phyloP scores from a whole-genome alignment of 768 basidiomycete genomes.

The Suillus spraguei region DNA sequence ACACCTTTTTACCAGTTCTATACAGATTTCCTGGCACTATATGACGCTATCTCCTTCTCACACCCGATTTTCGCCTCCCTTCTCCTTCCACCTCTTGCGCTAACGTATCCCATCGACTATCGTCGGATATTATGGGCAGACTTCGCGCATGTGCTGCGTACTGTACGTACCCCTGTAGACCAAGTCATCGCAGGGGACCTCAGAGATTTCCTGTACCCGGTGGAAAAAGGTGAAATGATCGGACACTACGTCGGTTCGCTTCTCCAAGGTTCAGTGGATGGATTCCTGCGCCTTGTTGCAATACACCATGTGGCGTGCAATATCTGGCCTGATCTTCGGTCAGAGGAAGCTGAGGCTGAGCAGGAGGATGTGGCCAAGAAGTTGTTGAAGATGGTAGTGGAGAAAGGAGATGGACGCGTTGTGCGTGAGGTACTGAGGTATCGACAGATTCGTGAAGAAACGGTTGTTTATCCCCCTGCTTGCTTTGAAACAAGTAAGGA shows the following conservation, averaged over 20 bases:
- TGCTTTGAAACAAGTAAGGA: conserved; percentile 46
- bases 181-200: conserved; percentile 56
- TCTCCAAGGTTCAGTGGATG: conserved; percentile 42
- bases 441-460: conserved; percentile 44
- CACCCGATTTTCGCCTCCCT: conserved; percentile 75
- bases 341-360: conserved; percentile 18
- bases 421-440: conserved; percentile 62
- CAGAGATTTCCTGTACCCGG: conserved; percentile 69
- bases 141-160: conserved; percentile 62
- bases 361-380: conserved; percentile 32
- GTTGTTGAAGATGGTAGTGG: conserved; percentile 53
- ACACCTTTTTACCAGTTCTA: conserved; percentile 95
- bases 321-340: conserved; percentile 68
- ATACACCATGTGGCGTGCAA: conserved; percentile 78
- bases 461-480: conserved; percentile 45
- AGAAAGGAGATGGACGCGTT: conserved; percentile 47
- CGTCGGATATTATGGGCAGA: conserved; percentile 85
- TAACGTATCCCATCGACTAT: conserved; percentile 81
- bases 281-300: conserved; percentile 67
- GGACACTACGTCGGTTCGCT: conserved; percentile 66
- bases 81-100: conserved; percentile 74
- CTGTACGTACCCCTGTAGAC: conserved; percentile 52
- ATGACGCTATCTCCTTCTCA: conserved; percentile 88
- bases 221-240: conserved; percentile 63
- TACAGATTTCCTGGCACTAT: conserved; percentile 88